Percentiles rank a stretch among this genome's conserved stretches.
phyloP scores from a whole-genome alignment of 176 grass and related monocot genomes.

The Aegilops longissima region DNA sequence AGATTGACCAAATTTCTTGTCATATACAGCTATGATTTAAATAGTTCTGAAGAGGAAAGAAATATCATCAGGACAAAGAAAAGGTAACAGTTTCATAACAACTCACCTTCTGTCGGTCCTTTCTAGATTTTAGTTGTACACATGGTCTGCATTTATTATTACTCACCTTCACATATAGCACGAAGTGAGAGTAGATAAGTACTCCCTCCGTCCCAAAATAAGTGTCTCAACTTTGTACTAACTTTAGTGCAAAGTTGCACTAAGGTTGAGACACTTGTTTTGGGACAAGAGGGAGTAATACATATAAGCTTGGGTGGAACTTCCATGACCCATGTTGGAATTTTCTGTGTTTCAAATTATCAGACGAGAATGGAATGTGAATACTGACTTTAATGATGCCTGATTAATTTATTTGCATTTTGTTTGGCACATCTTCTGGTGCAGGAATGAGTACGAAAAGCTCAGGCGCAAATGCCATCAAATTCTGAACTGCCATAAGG shows the following conservation, averaged over 20 bases:
- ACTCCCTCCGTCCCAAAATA: no score
- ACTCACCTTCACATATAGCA: constrained; percentile 32
- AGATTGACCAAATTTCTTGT: constrained; percentile 24
- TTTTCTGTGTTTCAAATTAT: background rate
- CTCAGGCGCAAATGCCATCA: constrained; percentile 60
- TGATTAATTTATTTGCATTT: constrained; percentile 9
- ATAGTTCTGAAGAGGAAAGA: constrained; percentile 74
- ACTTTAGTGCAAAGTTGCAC: no score
- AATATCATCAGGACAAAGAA: constrained; percentile 61
- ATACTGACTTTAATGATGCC: background rate
- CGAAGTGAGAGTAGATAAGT: background rate
- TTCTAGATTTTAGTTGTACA: constrained; percentile 19
- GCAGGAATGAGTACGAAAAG: constrained; percentile 95
- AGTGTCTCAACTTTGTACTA: no score
- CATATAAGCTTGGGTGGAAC: constrained; percentile 6
- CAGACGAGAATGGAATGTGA: background rate
- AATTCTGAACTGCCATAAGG: constrained; percentile 47
- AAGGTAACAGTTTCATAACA: constrained; percentile 49
- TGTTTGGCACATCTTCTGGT: constrained; percentile 14
- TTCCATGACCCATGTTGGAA: background rate
- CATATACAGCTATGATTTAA: constrained; percentile 80
- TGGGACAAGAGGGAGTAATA: background rate
- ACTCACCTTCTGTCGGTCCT: background rate
- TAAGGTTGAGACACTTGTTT: no score
- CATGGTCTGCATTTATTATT: background rate